A percentile compares a stretch with the other conserved stretches of the same genome.
Conservation (phyloP, 2,329 filamentous ascomycete species). For the Didymella lethalis region DNA sequence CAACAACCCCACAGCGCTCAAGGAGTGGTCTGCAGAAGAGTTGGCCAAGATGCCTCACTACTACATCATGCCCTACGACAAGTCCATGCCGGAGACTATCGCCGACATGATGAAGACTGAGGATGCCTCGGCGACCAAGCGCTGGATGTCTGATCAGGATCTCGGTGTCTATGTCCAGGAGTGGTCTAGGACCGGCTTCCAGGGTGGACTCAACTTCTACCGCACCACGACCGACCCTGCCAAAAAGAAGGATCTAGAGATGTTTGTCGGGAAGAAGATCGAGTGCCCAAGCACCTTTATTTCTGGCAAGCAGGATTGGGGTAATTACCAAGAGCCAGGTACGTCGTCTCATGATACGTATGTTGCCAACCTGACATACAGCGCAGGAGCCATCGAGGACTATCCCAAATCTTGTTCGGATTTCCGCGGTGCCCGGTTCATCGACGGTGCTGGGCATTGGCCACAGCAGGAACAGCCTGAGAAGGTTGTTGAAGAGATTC, state of each 20-base stretch:
- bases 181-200: conserved; percentile 69
- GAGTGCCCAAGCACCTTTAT: conserved; percentile 69
- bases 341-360: too few relatives aligned
- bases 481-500: conserved; percentile 59
- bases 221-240: conserved; percentile 63
- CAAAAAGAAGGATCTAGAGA: conserved; percentile 60
- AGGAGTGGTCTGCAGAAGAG: conserved; percentile 64
- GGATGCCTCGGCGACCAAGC: conserved; percentile 54
- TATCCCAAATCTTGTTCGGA: conserved; percentile 62
- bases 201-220: conserved; percentile 74
- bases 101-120: conserved; percentile 63
- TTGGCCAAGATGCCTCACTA: conserved; percentile 70
- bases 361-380: too few relatives aligned
- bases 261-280: conserved; percentile 68
- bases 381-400: conserved; percentile 63
- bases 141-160: conserved; percentile 67
- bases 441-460: conserved; percentile 73
- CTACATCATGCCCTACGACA: conserved; percentile 69
- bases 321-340: conserved; percentile 69
- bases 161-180: conserved; percentile 68
- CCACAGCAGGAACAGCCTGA: conserved; percentile 71
- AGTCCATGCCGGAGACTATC: conserved; percentile 67
- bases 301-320: conserved; percentile 71
- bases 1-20: conserved; percentile 63
- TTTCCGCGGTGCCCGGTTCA: conserved; percentile 61